phyloP scores from a whole-genome alignment of 257 asterid genomes.

The Solanum tarapatanum region DNA sequence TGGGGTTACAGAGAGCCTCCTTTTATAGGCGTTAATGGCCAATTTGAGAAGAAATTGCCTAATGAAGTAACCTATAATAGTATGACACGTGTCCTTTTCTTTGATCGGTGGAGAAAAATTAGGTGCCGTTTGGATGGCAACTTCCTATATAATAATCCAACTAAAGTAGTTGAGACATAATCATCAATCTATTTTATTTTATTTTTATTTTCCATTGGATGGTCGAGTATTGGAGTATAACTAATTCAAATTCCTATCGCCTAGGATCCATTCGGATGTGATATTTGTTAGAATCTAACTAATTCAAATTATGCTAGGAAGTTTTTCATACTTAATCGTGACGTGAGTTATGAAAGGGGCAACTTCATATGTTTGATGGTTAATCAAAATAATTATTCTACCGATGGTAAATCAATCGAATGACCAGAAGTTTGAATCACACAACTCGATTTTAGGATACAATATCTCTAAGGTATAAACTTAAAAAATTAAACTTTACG shows the following conservation, averaged over 20 bases:
- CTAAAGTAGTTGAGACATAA: not conserved
- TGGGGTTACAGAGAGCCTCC: not conserved
- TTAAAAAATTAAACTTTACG: not conserved
- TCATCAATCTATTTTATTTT: not conserved
- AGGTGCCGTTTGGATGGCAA: not conserved
- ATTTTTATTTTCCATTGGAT: too few relatives aligned
- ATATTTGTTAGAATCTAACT: not conserved
- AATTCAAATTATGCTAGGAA: too few relatives aligned
- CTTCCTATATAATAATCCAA: not conserved
- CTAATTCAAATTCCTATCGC: not conserved
- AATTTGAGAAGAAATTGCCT: slow-evolving; percentile 9
- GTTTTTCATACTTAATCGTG: not conserved
- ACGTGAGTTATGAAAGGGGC: not conserved
- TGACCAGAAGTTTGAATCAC: not conserved
- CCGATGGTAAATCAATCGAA: not conserved
- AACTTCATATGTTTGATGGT: not conserved
- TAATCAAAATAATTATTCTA: not conserved
- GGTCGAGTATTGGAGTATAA: fast-evolving
- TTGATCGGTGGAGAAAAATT: slow-evolving; percentile 4
- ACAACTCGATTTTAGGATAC: not conserved
- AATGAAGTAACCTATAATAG: not conserved
- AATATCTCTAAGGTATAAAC: not conserved
- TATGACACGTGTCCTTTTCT: slow-evolving; percentile 5
- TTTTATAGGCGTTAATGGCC: slow-evolving; percentile 19
- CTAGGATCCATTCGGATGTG: not conserved